Percentiles rank a stretch among this genome's conserved stretches.
phyloP scores from a whole-genome alignment of 2,329 filamentous ascomycete species.

The Bisporella sp. region DNA sequence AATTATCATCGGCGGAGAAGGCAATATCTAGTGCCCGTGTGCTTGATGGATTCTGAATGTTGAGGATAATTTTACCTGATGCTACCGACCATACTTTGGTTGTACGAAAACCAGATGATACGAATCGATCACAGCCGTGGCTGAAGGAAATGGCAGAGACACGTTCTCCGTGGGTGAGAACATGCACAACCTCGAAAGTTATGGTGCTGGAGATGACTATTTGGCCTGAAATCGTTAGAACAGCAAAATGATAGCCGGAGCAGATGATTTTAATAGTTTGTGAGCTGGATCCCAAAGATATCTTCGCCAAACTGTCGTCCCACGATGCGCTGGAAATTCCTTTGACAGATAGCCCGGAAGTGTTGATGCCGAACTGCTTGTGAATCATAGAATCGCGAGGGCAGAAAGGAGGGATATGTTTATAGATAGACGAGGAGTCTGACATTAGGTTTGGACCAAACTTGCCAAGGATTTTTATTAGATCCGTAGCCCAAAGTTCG shows the following conservation, averaged over 20 bases:
- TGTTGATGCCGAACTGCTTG: conserved; percentile 23
- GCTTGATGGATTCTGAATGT: conserved; percentile 2
- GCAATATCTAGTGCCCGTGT: conserved; percentile 2
- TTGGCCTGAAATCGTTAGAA: conserved; percentile 1
- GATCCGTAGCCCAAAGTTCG: conserved; percentile 28
- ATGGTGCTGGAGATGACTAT: conserved; percentile 7
- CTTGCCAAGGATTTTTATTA: conserved; percentile 30
- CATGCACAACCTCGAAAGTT: conserved; percentile 6
- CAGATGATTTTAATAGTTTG: conserved; percentile 1
- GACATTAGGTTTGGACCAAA: conserved; percentile 24
- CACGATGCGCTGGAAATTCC: conserved; percentile 4
- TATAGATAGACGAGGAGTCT: conserved; percentile 30
- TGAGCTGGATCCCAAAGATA: not conserved
- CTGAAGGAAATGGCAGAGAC: conserved; percentile 9
- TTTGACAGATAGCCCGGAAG: not conserved
- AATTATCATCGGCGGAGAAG: conserved; percentile 2
- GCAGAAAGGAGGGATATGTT: conserved; percentile 33
- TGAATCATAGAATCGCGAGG: conserved; percentile 29
- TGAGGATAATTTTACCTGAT: conserved; percentile 1
- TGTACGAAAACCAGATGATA: conserved; percentile 6
- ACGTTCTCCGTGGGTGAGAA: conserved; percentile 6
- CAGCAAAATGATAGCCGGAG: conserved; percentile 3
- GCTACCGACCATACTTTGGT: conserved; percentile 10
- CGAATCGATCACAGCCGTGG: conserved; percentile 1
- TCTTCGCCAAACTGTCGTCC: conserved; percentile 10